Base-by-base conservation (phyloP, 371 early-diverging fungal genomes). In the Polyrhizophydium stewartii region DNA sequence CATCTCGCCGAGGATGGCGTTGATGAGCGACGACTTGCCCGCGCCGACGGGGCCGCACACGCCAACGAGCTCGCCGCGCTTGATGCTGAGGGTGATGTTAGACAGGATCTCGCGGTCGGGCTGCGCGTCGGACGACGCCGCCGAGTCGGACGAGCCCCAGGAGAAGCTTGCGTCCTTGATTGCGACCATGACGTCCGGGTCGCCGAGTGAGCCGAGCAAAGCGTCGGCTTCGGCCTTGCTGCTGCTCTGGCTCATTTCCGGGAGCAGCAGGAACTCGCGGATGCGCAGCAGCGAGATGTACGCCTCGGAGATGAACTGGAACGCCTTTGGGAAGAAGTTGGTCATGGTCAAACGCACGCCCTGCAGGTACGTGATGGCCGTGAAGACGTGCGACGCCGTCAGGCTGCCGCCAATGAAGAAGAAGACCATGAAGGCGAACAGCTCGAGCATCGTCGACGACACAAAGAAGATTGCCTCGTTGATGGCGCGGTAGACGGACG, bases 381-480 rank as follows among this genome's bases (percentile, higher is more conserved):
- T 67, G 61, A 81, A 81, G 17, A 80, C 52, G 46, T 60, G 67
- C 35, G 69, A 41, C 0, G 79, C 67, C 1, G 65, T 68, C 17
- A 83, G 52, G 24, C 60, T 56, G 41, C 69, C 73, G 21, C 71
- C 69, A 19, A 73, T 32, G 10, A 67, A 32, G 30, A 65, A 60
- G 37, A 59, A 67, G 1, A 66, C 51, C 3, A 61, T 61, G 53
- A 80, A 76, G 3, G 72, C 56, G 19, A 43, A 60, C 6, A 78
- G 24, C 60, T 61, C 61, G 1, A 62, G 61, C n/a, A 69, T 28
- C 38, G 67, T 22, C 40, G 72, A 46, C 25, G 71, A 76, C 17
- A 62, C 56, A 61, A 73, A 74, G 62, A 60, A 81, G 33, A 78
- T 35, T 1, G 68, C 71, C 35, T 73, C 75, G 53, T 72, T 73